Percentiles rank a stretch among this genome's conserved stretches.
Evolutionary conservation across 2,329 filamentous ascomycete species (phyloP).

Genomic region (Penicillium capsulatum): DNA sequence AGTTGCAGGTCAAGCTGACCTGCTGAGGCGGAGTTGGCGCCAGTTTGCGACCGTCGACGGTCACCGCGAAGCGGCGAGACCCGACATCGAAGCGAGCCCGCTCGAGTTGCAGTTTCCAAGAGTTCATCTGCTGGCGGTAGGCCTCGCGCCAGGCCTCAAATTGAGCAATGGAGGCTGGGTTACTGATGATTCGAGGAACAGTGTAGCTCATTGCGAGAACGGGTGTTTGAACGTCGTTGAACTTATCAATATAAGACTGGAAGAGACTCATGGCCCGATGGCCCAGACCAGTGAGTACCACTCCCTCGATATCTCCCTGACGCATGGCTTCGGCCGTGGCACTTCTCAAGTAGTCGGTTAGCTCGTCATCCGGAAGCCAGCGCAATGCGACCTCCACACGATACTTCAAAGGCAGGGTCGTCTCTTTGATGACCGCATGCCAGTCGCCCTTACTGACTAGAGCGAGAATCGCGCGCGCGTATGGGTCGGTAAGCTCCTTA

Average conservation of each 20-base stretch:
- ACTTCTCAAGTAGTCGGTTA: conserved; percentile 53
- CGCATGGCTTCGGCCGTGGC: conserved; percentile 49
- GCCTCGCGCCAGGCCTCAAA: conserved; percentile 59
- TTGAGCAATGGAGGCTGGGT: conserved; percentile 48
- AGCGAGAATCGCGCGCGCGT: conserved; percentile 58
- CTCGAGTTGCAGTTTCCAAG: conserved; percentile 58
- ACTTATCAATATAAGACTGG: conserved; percentile 56
- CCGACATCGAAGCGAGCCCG: conserved; percentile 58
- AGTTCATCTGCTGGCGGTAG: conserved; percentile 58
- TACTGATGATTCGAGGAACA: conserved; percentile 56
- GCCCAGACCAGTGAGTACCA: conserved; percentile 58
- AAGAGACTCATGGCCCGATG: conserved; percentile 58
- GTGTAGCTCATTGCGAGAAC: conserved; percentile 58
- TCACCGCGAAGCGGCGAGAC: conserved; percentile 51
- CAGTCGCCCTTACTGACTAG: conserved; percentile 59
- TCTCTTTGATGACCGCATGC: conserved; percentile 55
- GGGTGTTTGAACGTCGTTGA: conserved; percentile 59
- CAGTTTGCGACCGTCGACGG: conserved; percentile 48
- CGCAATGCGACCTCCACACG: conserved; percentile 59
- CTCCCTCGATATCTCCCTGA: conserved; percentile 57
- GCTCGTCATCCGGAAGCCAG: conserved; percentile 45
- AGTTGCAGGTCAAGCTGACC: conserved; percentile 56
- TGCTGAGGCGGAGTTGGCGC: conserved; percentile 51
- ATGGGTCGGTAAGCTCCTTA: conserved; percentile 59
- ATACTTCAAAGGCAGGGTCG: conserved; percentile 56